Evolutionary conservation across 2,329 filamentous ascomycete species (phyloP), one percentile per base, ranked within the genome.

Genomic region (Beauveria caledonica): DNA sequence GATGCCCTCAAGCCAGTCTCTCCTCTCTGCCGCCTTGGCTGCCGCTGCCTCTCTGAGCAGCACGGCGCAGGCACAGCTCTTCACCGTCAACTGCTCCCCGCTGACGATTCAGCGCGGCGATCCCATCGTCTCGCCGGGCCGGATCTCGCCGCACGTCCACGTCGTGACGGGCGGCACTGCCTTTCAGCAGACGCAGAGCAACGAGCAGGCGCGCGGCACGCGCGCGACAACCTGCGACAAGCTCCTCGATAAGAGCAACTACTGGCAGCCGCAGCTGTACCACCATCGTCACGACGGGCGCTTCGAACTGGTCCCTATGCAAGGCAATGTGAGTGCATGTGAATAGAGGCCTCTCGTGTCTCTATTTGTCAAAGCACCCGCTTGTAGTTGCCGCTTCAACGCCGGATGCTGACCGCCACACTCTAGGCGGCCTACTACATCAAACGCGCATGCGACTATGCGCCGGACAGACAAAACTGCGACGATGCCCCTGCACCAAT

Each of bases 161-260:
- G 83, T 80, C 11, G 78, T 88, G 62, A 80, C 83, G 69, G 85
- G 86, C 15, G 85, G 84, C 21, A 84, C 82, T 63, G 83, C 77
- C 8, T 88, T 88, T 68, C 76, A 78, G 45, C 77, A 81, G 62
- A 73, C 70, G 29, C 81, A 84, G 76, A 74, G 73, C 59, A 86
- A 80, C 66, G 73, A 76, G 9, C 73, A 77, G 40, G 80, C 81
- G n/a, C 73, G 76, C 60, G 69, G 70, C 25, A 80, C 83, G 1
- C 78, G 78, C 11, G 89, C 87, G 70, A 86, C 86, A 1, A 86
- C 86, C 4, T 89, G 86, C 70, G 77, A 78, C 39, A 84, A 86
- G 60, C 76, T 78, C 29, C 74, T 82, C 63, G 86, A 89, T 69
- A 73, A 82, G 61, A 86, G 81, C 60, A 87, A 84, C 67, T 89